A percentile compares a stretch with the other conserved stretches of the same genome.
These are phyloP conservation scores for Juncus inflexus DNA, from an alignment of 176 grass and related monocot species.

Conservation along the genomic window DNA sequence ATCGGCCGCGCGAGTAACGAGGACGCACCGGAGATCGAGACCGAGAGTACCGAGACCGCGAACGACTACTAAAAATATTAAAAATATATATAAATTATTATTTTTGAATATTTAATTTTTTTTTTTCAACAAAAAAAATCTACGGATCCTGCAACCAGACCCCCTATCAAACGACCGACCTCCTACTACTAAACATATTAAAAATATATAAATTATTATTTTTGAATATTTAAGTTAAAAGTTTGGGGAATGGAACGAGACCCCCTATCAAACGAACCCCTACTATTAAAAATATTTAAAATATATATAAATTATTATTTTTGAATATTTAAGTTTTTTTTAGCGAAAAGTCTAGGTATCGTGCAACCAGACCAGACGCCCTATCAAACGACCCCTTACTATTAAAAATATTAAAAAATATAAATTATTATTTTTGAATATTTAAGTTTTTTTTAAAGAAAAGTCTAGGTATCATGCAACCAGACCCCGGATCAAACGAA, in stretches of 20 bases:
- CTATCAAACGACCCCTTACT: conserved; percentile 16
- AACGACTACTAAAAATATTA: conserved; percentile 11
- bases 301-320: not conserved
- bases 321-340: no score
- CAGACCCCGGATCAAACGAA: no score
- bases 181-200: conserved; percentile 1
- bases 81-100: not conserved
- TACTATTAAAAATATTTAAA: conserved; percentile 1
- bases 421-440: no score
- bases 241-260: not conserved
- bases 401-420: not conserved
- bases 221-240: no score
- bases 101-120: no score
- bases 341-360: no score
- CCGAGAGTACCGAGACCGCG: conserved; percentile 28
- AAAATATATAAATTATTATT: not conserved
- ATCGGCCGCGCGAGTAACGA: conserved; percentile 27
- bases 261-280: conserved; percentile 11
- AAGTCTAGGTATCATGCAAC: no score
- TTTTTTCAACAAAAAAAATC: no score
- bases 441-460: no score
- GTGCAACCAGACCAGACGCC: not conserved
- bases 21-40: conserved; percentile 24
- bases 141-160: not conserved
- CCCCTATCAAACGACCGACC: conserved; percentile 12